A percentile compares a stretch with the other conserved stretches of the same genome.
phyloP scores from a whole-genome alignment of 2,329 filamentous ascomycete genomes.

The Cordyceps farinosa region DNA sequence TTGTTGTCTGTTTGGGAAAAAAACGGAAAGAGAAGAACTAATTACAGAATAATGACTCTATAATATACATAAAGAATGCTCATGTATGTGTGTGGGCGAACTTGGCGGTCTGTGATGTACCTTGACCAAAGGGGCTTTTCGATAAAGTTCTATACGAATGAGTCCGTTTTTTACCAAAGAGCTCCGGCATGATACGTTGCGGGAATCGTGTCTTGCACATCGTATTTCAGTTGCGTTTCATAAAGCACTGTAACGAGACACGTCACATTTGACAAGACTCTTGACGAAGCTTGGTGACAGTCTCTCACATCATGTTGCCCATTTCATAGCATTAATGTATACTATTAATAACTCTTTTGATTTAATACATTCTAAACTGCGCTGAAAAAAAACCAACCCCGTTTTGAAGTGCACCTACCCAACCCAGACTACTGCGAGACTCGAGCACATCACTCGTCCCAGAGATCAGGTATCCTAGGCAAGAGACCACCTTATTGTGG shows the following conservation, averaged over 20 bases:
- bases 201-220: too few relatives aligned
- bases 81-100: not conserved
- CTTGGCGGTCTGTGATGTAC: too few relatives aligned
- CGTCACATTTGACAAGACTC: too few relatives aligned
- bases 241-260: too few relatives aligned
- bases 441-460: not conserved
- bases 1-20: not conserved
- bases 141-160: not conserved
- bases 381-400: not conserved
- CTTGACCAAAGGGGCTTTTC: not conserved
- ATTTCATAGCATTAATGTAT: slow-evolving; percentile 12
- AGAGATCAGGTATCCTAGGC: not conserved
- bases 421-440: not conserved
- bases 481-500: not conserved
- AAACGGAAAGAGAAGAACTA: not conserved
- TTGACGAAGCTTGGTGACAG: too few relatives aligned
- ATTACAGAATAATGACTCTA: not conserved
- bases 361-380: slow-evolving; percentile 10
- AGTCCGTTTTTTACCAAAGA: too few relatives aligned
- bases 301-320: not conserved
- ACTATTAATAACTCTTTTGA: slow-evolving; percentile 16
- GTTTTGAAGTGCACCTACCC: not conserved
- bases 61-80: not conserved
- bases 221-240: too few relatives aligned
- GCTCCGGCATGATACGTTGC: too few relatives aligned